Evolutionary conservation across 495 filamentous ascomycete species (phyloP), one percentile per base, ranked within the genome.

Genomic region (Cercophora newfieldiana): DNA sequence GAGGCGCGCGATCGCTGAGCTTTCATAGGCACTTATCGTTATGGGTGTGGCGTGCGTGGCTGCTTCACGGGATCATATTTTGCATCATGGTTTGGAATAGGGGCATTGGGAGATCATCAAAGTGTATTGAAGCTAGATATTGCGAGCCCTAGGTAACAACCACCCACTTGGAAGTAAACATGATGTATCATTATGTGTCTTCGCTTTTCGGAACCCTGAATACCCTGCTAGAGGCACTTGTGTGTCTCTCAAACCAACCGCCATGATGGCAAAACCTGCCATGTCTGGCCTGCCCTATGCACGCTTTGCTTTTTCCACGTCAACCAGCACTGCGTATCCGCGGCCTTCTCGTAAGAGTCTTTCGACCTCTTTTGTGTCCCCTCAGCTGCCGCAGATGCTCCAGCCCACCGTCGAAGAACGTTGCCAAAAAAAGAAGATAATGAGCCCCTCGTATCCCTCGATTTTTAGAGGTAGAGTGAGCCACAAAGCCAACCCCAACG

Each of bases 1-100:
- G 1, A 72, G 74, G 68, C 69, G 78, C 68, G 68, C 72, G 5
- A 70, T 80, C 31, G 24, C 76, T 37, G 67, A 33, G 51, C 8
- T 63, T n/a, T 14, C 37, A 5, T 44, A n/a, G n/a, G n/a, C n/a
- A n/a, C n/a, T n/a, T n/a, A n/a, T n/a, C n/a, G n/a, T n/a, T n/a
- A n/a, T n/a, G n/a, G n/a, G n/a, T n/a, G n/a, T n/a, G n/a, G n/a
- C n/a, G n/a, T n/a, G n/a, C n/a, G n/a, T n/a, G n/a, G n/a, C n/a
- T n/a, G n/a, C n/a, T n/a, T n/a, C n/a, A n/a, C n/a, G n/a, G n/a
- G n/a, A n/a, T n/a, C n/a, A n/a, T n/a, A n/a, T n/a, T n/a, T n/a
- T 14, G 10, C 37, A 44, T 44, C 37, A 44, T 44, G 37, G 30
- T 4, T 4, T 33, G 4, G 8, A 1, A 18, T 30, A 21, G 6